These are phyloP conservation scores for Xylaria palmicola DNA, from an alignment of 495 filamentous ascomycete species.

Conservation along the genomic window DNA sequence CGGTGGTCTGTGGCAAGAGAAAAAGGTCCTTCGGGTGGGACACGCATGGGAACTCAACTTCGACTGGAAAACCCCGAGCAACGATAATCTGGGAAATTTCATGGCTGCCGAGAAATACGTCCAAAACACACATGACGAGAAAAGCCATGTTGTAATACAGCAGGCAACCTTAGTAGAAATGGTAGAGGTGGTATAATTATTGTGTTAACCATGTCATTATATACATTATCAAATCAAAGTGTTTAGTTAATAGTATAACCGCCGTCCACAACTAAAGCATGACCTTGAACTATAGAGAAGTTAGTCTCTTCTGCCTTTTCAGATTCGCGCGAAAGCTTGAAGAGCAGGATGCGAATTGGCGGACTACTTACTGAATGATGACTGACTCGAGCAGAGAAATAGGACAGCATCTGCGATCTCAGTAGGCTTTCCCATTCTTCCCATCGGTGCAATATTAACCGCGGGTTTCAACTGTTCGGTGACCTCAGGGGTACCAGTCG, in stretches of 20 bases:
- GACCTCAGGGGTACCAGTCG: slow-evolving; percentile 37
- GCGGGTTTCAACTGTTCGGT: slow-evolving; percentile 35
- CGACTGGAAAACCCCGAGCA: slow-evolving; percentile 29
- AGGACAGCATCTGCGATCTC: slow-evolving; percentile 53
- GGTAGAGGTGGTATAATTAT: neutral
- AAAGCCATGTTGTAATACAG: neutral
- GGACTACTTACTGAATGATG: slow-evolving; percentile 40
- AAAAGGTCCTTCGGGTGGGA: slow-evolving; percentile 41
- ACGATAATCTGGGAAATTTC: neutral
- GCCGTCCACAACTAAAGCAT: slow-evolving; percentile 53
- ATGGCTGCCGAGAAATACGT: neutral
- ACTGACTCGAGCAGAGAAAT: slow-evolving; percentile 48
- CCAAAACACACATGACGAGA: neutral
- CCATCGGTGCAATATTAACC: slow-evolving; percentile 51
- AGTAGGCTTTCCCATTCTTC: slow-evolving; percentile 46
- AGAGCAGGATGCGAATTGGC: neutral
- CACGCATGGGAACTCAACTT: slow-evolving; percentile 44
- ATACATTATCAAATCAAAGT: neutral
- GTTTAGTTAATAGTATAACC: slow-evolving; percentile 45
- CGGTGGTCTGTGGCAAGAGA: slow-evolving; percentile 45
- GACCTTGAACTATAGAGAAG: slow-evolving; percentile 38
- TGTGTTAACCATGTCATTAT: neutral
- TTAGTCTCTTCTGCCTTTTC: neutral
- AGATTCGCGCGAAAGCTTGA: neutral
- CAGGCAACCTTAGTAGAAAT: neutral